phyloP scores from a whole-genome alignment of 208 protist species.

The Trypanosoma caninum region DNA sequence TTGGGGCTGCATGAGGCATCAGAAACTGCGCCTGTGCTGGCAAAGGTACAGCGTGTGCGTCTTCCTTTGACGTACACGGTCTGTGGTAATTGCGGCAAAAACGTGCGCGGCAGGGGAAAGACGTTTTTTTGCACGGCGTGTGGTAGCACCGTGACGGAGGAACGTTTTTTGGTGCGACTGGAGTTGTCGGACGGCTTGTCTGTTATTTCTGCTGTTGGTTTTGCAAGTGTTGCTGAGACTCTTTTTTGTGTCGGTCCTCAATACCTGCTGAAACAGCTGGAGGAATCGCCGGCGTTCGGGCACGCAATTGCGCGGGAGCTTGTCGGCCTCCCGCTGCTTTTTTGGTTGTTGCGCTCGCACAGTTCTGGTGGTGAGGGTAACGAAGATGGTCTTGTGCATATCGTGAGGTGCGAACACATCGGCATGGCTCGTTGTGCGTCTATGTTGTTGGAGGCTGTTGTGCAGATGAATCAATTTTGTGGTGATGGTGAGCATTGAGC shows the following conservation, averaged over 20 bases:
- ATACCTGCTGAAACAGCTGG: conserved; percentile 9
- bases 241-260: conserved; percentile 29
- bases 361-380: no score
- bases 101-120: background rate
- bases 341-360: conserved; percentile 33
- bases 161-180: conserved; percentile 24
- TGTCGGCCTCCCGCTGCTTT: conserved; percentile 43
- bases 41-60: conserved; percentile 35
- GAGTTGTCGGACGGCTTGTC: conserved; percentile 44
- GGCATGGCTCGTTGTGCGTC: conserved; percentile 29
- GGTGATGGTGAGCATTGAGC: background rate
- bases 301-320: conserved; percentile 9
- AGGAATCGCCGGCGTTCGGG: conserved; percentile 8
- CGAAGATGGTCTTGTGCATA: conserved; percentile 21
- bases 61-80: conserved; percentile 14
- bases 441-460: conserved; percentile 35
- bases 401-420: conserved; percentile 37
- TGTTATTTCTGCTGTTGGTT: conserved; percentile 17
- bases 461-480: conserved; percentile 16
- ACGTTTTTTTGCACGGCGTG: conserved; percentile 25
- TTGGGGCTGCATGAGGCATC: conserved; percentile 28
- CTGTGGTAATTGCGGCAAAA: conserved; percentile 18
- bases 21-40: conserved; percentile 32
- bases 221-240: conserved; percentile 27
- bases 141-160: conserved; percentile 11